Evolutionary conservation across 2,329 filamentous ascomycete genomes (phyloP), one percentile per base, ranked within the genome.

Genomic region (Ophiosphaerella herpotricha): DNA sequence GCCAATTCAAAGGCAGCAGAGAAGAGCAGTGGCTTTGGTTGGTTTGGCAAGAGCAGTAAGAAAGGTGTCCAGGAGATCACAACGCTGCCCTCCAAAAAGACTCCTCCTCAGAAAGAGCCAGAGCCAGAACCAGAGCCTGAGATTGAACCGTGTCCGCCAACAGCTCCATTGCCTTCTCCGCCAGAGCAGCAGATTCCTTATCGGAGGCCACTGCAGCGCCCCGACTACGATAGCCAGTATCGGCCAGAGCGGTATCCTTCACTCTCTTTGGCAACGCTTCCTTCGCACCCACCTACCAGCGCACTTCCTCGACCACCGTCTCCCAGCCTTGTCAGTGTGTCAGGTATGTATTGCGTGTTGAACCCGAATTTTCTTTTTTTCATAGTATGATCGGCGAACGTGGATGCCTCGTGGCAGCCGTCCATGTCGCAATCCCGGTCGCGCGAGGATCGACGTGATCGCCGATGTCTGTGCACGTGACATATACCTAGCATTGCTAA

Each of bases 11-110:
- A 43, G 48, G 40, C 60, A 29, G 50, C 26, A 24, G 51, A 48
- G 14, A 57, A 55, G 44, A 52, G 34, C 21, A 43, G 39, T 32
- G 44, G 47, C 14, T 50, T 61, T 40, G 55, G 50, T 26, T 63
- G 54, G 56, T 64, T 64, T 43, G 48, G 57, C 42, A 66, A 61
- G 43, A 60, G 45, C 9, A 55, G 44, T 21, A 57, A 53, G 29
- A 63, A 65, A 44, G 59, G 57, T n/a, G 49, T 66, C 31, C 61
- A 63, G 42, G 63, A 66, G 43, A 64, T 66, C 13, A 46, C 57
- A 5, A 51, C 54, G 13, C 43, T 61, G 14, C 43, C 60, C 4
- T 41, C 52, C 44, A 58, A 60, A 42, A 57, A 51, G 18, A 33
- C 48, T 7, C 26, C 26, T 3, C 26, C 26, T 29, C 41, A 35